A percentile compares a stretch with the other conserved stretches of the same genome.
These are phyloP conservation scores for Oenanthe javanica DNA, from an alignment of 140 eudicot genomes.

Conservation along the genomic window DNA sequence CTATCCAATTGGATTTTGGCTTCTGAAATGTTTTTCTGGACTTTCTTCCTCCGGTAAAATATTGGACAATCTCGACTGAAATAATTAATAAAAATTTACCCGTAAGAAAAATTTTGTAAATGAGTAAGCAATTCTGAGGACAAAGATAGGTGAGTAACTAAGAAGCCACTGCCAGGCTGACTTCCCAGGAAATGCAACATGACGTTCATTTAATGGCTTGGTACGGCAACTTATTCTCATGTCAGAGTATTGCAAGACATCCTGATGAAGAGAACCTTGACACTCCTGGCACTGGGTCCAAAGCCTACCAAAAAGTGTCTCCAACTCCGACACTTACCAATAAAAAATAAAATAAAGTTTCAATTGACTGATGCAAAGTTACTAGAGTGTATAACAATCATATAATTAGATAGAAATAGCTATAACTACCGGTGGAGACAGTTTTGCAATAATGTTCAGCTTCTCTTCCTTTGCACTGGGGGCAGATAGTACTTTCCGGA, in stretches of 20 bases:
- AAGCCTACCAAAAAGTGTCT: constrained; percentile 78
- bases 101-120: not conserved
- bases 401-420: not conserved
- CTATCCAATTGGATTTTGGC: constrained; percentile 89
- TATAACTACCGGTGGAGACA: constrained; percentile 55
- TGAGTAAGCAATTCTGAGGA: not conserved
- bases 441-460: constrained; percentile 91
- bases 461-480: constrained; percentile 91
- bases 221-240: not conserved
- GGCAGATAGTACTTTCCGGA: constrained; percentile 58
- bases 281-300: constrained; percentile 99
- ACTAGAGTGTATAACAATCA: not conserved
- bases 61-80: constrained; percentile 94
- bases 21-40: constrained; percentile 98
- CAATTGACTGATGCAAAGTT: not conserved
- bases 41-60: constrained; percentile 94
- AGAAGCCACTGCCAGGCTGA: not conserved
- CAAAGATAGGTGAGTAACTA: not conserved
- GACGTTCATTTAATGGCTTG: not conserved
- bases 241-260: constrained; percentile 35
- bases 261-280: constrained; percentile 98
- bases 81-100: not conserved
- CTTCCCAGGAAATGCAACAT: not conserved
- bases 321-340: constrained; percentile 65
- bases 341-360: not conserved